Conservation (phyloP, 768 basidiomycete genomes). For the Boletus sp. region DNA sequence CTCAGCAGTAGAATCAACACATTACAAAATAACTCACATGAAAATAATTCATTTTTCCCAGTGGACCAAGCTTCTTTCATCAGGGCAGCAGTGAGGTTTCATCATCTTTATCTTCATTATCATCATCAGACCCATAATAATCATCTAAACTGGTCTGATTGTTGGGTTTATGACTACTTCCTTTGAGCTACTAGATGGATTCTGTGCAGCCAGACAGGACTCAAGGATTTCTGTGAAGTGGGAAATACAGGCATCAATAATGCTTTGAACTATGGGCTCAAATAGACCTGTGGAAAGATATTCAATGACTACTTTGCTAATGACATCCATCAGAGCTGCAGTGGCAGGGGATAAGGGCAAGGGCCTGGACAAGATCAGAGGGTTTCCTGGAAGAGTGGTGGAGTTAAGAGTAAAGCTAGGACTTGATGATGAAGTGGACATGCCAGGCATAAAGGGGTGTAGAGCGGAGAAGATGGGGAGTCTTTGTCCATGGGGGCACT, state of each 20-base stretch:
- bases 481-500: too few relatives aligned
- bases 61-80: background rate
- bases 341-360: background rate
- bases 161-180: too few relatives aligned
- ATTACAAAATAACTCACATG: background rate
- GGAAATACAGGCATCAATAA: background rate
- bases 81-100: background rate
- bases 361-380: background rate
- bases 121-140: background rate
- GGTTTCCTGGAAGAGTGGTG: too few relatives aligned
- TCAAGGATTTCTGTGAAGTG: background rate
- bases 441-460: too few relatives aligned
- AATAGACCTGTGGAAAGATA: background rate
- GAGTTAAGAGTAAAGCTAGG: too few relatives aligned
- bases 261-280: background rate
- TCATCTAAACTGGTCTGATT: background rate
- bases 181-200: too few relatives aligned
- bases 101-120: background rate
- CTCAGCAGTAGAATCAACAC: background rate
- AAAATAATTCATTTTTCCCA: background rate
- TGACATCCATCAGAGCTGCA: background rate
- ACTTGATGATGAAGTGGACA: too few relatives aligned
- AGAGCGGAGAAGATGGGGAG: too few relatives aligned
- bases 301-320: background rate
- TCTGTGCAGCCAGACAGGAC: background rate